Percentiles rank a stretch among this genome's conserved stretches.
Evolutionary conservation across 139 green algal genomes (phyloP).

Genomic region (Chlamydomonas applanata): DNA sequence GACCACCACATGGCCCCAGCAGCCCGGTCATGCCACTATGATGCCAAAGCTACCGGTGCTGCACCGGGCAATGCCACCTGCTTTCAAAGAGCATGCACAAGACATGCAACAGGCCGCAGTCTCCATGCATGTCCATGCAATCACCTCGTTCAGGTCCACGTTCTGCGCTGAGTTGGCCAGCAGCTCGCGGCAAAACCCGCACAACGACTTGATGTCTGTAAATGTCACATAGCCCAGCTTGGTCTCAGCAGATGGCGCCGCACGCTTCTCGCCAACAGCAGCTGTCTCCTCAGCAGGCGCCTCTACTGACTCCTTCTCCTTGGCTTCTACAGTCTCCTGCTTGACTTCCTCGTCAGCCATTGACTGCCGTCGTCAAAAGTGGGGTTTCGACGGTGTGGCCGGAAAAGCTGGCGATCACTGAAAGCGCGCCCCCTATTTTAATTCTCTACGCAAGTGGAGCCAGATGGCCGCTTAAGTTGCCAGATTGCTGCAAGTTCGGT

Average conservation of each 20-base stretch:
- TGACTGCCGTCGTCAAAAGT: too few relatives aligned
- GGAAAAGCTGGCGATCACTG: too few relatives aligned
- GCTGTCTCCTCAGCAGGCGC: neutral
- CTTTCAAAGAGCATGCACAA: neutral
- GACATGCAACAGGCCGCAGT: too few relatives aligned
- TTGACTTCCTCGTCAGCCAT: neutral
- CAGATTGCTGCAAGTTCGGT: too few relatives aligned
- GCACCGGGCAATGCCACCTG: neutral
- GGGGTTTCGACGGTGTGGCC: too few relatives aligned
- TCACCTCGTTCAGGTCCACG: conserved; percentile 68
- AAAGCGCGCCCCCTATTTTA: too few relatives aligned
- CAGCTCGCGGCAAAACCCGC: conserved; percentile 49
- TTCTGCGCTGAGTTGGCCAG: conserved; percentile 28
- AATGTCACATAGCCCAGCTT: conserved; percentile 65
- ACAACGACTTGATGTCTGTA: conserved; percentile 16
- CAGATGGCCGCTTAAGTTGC: too few relatives aligned
- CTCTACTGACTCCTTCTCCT: neutral
- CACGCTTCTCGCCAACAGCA: neutral
- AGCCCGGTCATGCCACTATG: neutral
- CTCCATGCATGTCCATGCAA: neutral
- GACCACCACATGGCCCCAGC: neutral
- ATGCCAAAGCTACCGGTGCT: neutral
- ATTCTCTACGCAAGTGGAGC: too few relatives aligned
- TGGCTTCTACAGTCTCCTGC: neutral
- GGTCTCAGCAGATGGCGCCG: conserved; percentile 18